phyloP scores from a whole-genome alignment of 1,284 basidiomycete genomes.

The Boletus holoroseus region DNA sequence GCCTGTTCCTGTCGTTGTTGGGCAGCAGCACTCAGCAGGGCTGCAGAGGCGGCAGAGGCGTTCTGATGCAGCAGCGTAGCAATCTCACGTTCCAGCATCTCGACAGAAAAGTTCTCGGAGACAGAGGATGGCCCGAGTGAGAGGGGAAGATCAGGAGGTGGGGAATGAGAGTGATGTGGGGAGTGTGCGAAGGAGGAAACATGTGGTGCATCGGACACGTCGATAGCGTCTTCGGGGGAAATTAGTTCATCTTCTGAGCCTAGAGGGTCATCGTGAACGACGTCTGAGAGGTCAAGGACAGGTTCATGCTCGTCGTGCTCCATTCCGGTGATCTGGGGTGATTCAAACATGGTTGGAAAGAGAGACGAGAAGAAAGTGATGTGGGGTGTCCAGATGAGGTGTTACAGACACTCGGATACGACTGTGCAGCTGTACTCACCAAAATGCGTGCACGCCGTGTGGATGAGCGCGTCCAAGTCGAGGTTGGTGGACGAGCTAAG shows the following conservation, averaged over 20 bases:
- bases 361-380: neutral
- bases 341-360: neutral
- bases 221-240: constrained; percentile 34
- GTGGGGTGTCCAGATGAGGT: neutral
- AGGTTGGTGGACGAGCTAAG: constrained; percentile 11
- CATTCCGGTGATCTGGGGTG: constrained; percentile 37
- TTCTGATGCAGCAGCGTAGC: constrained; percentile 65
- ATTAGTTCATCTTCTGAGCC: constrained; percentile 32
- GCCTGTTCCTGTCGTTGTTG: constrained; percentile 51
- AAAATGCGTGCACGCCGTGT: constrained; percentile 17
- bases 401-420: neutral
- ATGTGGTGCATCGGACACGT: constrained; percentile 26
- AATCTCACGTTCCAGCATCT: constrained; percentile 70
- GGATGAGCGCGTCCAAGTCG: constrained; percentile 24
- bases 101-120: constrained; percentile 50
- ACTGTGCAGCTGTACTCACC: constrained; percentile 15
- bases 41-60: constrained; percentile 56
- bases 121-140: constrained; percentile 20
- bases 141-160: constrained; percentile 26
- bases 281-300: constrained; percentile 68
- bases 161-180: constrained; percentile 16
- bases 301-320: constrained; percentile 58
- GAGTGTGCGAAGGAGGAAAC: constrained; percentile 31
- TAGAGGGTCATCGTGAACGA: constrained; percentile 68
- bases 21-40: constrained; percentile 53